Percentiles rank a stretch among this genome's conserved stretches.
Conservation (phyloP, 2,329 filamentous ascomycete genomes). For the Colletotrichum salicis region DNA sequence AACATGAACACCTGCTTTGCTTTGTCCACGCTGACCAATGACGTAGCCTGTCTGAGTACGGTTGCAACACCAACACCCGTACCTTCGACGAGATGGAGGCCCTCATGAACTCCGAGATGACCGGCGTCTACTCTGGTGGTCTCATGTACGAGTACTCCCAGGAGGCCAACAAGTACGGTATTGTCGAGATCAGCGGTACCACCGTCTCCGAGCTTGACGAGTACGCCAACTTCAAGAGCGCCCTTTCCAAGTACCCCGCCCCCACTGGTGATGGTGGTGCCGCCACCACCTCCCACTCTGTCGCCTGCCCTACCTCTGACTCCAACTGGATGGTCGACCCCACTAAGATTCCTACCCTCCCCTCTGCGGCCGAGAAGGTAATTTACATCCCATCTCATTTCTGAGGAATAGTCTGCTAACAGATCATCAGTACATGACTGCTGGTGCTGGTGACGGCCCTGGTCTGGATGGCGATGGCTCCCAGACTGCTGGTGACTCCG, state of each 20-base stretch:
- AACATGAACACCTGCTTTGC: conserved; percentile 42
- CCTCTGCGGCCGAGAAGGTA: conserved; percentile 54
- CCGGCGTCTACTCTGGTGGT: conserved; percentile 90
- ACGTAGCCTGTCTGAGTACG: conserved; percentile 84
- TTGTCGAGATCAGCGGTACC: conserved; percentile 72
- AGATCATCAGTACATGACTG: conserved; percentile 57
- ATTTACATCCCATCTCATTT: not conserved
- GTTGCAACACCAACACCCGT: conserved; percentile 85
- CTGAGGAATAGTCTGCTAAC: not conserved
- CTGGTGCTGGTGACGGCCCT: conserved; percentile 64
- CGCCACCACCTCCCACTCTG: conserved; percentile 57
- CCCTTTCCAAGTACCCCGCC: conserved; percentile 59
- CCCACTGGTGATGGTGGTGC: conserved; percentile 64
- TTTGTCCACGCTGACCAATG: not conserved
- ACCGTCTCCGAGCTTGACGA: conserved; percentile 69
- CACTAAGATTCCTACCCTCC: conserved; percentile 62
- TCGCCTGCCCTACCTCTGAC: conserved; percentile 61
- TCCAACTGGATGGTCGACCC: conserved; percentile 62
- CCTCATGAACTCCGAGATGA: conserved; percentile 88
- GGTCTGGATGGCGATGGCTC: conserved; percentile 65
- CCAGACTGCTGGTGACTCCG: conserved; percentile 59
- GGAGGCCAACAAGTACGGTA: conserved; percentile 82
- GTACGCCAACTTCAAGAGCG: conserved; percentile 65
- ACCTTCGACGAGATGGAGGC: conserved; percentile 82
- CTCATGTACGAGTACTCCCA: conserved; percentile 95